Evolutionary conservation across 345 rosid species (phyloP), one percentile per base, ranked within the genome.

Genomic region (Toxicodendron radicans): DNA sequence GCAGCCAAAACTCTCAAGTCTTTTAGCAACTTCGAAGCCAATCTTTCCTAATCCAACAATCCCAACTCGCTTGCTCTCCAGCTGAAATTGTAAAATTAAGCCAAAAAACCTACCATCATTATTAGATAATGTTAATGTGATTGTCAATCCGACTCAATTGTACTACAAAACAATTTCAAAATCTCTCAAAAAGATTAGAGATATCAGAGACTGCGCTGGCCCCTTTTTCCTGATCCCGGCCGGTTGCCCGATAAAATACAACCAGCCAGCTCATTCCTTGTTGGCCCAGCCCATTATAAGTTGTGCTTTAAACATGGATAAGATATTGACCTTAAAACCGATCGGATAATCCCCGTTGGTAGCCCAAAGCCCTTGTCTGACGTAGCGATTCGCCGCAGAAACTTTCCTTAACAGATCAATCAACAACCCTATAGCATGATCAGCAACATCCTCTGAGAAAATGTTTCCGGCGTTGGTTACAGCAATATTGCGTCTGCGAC

Each of bases 401-500:
- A 87, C 74, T 68, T 81, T 84, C 68, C 93, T 81, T 64, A 85
- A 70, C 12, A 87, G 83, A 38, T 84, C 88, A 2, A 88, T 71
- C 62, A 88, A 75, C 79, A 92, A n/a, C 1, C 89, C 88, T 1
- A 90, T 86, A 1, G 93, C 89, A 49, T 49, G 54, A 76, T 88
- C 94, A 0, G 97, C 92, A 0, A 65, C 85, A 41, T 90, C 90
- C 5, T 79, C 87, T 0, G 92, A 74, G 17, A 69, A 85, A 1
- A 84, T 10, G 33, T 30, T 51, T 30, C 58, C 71, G 0, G 20
- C n/a, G 27, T 67, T 51, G 18, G 94, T 73, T 6, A 91, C 64
- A 4, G 72, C 72, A 14, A 92, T 45, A 2, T 86, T 87, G 0
- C 86, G 94, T 17, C 88, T 83, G 54, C 78, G 86, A 79, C 97